phyloP scores from a whole-genome alignment of 768 basidiomycete genomes.

The Termitomyces sp. region DNA sequence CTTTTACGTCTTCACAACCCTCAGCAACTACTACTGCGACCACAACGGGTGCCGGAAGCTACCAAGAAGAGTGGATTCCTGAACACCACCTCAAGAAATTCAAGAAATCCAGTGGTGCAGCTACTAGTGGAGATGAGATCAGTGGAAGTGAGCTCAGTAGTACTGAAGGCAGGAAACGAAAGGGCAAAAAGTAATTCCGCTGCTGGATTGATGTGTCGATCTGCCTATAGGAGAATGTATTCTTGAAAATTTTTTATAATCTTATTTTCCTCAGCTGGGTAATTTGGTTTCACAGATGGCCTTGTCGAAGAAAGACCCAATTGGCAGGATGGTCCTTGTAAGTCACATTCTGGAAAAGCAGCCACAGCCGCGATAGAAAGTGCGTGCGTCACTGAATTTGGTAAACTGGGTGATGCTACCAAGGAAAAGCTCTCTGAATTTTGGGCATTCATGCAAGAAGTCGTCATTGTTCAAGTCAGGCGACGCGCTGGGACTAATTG shows the following conservation, averaged over 20 bases:
- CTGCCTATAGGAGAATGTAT: slow-evolving; percentile 9
- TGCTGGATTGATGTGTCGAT: neutral
- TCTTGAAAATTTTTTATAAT: neutral
- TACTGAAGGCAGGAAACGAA: slow-evolving; percentile 58
- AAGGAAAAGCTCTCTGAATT: neutral
- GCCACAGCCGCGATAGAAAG: neutral
- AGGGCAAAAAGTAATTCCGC: slow-evolving; percentile 38
- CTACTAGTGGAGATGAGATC: slow-evolving; percentile 56
- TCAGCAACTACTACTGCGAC: slow-evolving; percentile 56
- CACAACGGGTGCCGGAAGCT: slow-evolving; percentile 64
- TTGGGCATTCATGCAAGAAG: neutral
- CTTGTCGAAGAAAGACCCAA: neutral
- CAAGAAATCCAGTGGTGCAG: slow-evolving; percentile 45
- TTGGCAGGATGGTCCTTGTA: neutral
- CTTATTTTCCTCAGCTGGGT: neutral
- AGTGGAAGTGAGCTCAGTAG: slow-evolving; percentile 67
- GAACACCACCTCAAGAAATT: slow-evolving; percentile 77
- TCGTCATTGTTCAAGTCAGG: neutral
- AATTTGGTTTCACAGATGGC: neutral
- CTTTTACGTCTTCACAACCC: slow-evolving; percentile 28
- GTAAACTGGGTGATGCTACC: neutral
- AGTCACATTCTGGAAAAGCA: neutral
- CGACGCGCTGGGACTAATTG: neutral
- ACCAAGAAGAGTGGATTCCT: slow-evolving; percentile 93
- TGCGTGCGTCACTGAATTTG: neutral